Evolutionary conservation across 2,329 filamentous ascomycete species (phyloP), one percentile per base, ranked within the genome.

Genomic region (Tolypocladium nubicola): DNA sequence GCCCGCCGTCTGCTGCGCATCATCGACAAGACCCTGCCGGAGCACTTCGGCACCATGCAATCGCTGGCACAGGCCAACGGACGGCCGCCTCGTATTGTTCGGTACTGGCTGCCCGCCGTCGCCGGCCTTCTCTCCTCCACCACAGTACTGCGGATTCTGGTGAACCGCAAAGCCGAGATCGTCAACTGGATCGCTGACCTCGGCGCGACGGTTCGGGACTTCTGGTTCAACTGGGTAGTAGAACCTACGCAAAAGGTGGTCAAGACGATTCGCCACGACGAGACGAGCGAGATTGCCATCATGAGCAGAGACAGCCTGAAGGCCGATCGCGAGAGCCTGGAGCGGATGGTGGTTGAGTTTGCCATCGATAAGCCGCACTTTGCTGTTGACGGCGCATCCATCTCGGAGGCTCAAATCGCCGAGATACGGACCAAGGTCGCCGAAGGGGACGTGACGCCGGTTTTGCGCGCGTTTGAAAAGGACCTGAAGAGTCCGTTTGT

Each of bases 311-410:
- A 93, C 63, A 97, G 91, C 63, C 80, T 99, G 26, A 86, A 88
- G 69, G 91, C 92, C 1, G 94, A 99, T 69, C 85, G 90, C 38
- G 90, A 91, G 56, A 97, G 91, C 67, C 76, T 99, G 38, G 93
- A 99, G 71, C 87, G 94, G 53, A 99, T 99, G 94, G 95, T 99
- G 4, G 87, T 99, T 41, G 94, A 97, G 64, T 99, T 99, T 75
- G 89, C 92, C 5, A 76, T 86, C 11, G 91, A 96, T 64, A 90
- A 91, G 66, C 88, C 90, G 1, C 79, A 83, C 56, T 80, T 84
- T 35, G 74, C 79, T 33, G 76, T 77, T 10, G 77, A 76, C 1
- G 68, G 66, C 1, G 63, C 77, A 7, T 71, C 79, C 8, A 75
- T 92, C 39, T 85, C 79, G 7, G 85, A 92, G 9, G 71, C 77